Conservation (phyloP, 768 basidiomycete species). For the Panellus pusillus region DNA sequence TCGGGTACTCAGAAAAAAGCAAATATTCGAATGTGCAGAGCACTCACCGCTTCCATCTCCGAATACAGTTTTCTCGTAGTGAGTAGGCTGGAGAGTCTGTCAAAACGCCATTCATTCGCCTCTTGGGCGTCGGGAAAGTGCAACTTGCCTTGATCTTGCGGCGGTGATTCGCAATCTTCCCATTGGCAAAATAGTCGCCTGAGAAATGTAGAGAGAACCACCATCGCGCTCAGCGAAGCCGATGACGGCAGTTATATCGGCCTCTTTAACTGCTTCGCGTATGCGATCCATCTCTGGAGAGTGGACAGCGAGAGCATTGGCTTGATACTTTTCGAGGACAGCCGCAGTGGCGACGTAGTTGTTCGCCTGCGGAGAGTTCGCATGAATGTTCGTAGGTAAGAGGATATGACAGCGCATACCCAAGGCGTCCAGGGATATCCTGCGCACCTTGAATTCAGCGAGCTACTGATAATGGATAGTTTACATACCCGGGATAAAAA, state of each 20-base stretch:
- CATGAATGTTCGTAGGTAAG: neutral
- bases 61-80: conserved; percentile 32
- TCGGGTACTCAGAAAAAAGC: neutral
- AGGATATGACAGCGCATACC: conserved; percentile 6
- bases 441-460: neutral
- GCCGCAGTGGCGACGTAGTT: conserved; percentile 27
- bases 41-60: conserved; percentile 31
- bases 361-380: conserved; percentile 17
- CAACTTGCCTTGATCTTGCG: conserved; percentile 31
- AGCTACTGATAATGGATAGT: neutral
- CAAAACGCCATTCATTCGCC: conserved; percentile 10
- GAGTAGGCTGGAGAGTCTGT: conserved; percentile 27
- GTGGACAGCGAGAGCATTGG: conserved; percentile 29
- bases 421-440: conserved; percentile 35
- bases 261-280: conserved; percentile 29
- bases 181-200: conserved; percentile 29
- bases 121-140: neutral
- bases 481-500: conserved; percentile 28
- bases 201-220: conserved; percentile 25
- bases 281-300: conserved; percentile 34
- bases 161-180: conserved; percentile 30
- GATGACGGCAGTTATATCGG: conserved; percentile 27
- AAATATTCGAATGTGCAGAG: neutral
- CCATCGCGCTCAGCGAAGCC: conserved; percentile 32
- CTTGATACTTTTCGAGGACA: conserved; percentile 30